Base-by-base conservation (phyloP, 2,329 filamentous ascomycete genomes). In the Botrytis galanthina region DNA sequence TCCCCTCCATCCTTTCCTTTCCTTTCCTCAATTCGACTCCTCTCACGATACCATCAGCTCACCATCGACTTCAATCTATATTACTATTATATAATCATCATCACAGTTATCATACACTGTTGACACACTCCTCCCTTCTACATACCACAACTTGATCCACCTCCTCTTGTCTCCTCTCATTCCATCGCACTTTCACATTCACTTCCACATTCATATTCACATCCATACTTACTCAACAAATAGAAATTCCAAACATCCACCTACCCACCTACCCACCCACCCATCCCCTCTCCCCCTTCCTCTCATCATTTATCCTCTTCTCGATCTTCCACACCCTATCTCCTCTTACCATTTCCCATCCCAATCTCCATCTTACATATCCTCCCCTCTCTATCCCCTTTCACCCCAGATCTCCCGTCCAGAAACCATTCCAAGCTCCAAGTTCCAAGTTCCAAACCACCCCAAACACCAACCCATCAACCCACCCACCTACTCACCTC, bases 1-100 rank as follows among this genome's bases (percentile, higher is more conserved):
- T 0, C 14, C 14, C 14, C 5, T 20, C 29, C 3, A 1, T 2
- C 4, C 1, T 32, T 35, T 26, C 37, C 20, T 60, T 3, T 2
- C 4, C 1, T 32, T 35, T 26, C 37, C 20, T 60, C 7, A 60
- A 26, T 12, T 2, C 32, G 26, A 7, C 32, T 10, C 3, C 20
- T 26, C 32, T 37, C 4, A 10, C 22, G 7, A 9, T 32, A 29
- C 51, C 54, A 57, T 26, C 9, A 12, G 4, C 32, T 35, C 32
- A 4, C 1, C 37, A 39, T 39, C 37, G 37, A 39, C 37, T 39
- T 10, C 9, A 22, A 22, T 12, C 8, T 22, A 12, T 26, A 61
- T 26, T 14, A 22, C 57, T 22, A 59, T 20, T 12, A 20, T 10
- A 12, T 10, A 12, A 39, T 39, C 37, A 5, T 37, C 35, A 37